Evolutionary conservation across 2,329 filamentous ascomycete species (phyloP), one percentile per base, ranked within the genome.

Genomic region (Exophiala calicioides): DNA sequence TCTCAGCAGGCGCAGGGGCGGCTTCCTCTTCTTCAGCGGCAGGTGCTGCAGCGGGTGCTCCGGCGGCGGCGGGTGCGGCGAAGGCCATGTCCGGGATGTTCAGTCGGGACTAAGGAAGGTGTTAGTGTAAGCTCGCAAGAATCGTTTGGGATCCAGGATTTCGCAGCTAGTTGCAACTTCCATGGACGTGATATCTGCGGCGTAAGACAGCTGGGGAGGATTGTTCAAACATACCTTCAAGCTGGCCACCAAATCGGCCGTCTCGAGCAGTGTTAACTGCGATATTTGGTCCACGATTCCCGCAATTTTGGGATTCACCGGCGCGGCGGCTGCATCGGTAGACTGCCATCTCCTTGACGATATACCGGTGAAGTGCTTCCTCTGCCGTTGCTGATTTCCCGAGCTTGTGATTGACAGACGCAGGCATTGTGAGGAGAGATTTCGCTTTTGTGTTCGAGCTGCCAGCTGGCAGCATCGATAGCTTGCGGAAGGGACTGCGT

Each of bases 81-180:
- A 91, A 91, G 60, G 93, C 93, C 73, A 97, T 85, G 65, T 99
- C 93, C 67, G 93, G 94, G 66, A 99, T 97, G 73, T 98, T 98
- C 55, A 98, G 82, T 67, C 86, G 88, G 65, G 84, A 83, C 93
- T 97, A 64, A 56, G 27, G 18, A 24, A 27, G 30, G 8, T 36
- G 30, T 19, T 39, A 27, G 24, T 12, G 7, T 27, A 12, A 12
- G 24, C 24, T 27, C 24, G 24, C 7, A 7, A 27, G 7, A 7
- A 27, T 27, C 24, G 7, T 27, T 27, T 12, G 24, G 24, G 12
- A 27, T 7, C 24, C 24, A 27, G 24, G 24, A 7, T 27, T 27
- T 27, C 7, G 12, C 7, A 27, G 24, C 24, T 13, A 40, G 50
- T 27, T 34, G 15, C 20, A 33, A 10, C 10, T 15, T 26, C 8